phyloP scores from a whole-genome alignment of 805 yeast genomes.

The Teunomyces panamensis region DNA sequence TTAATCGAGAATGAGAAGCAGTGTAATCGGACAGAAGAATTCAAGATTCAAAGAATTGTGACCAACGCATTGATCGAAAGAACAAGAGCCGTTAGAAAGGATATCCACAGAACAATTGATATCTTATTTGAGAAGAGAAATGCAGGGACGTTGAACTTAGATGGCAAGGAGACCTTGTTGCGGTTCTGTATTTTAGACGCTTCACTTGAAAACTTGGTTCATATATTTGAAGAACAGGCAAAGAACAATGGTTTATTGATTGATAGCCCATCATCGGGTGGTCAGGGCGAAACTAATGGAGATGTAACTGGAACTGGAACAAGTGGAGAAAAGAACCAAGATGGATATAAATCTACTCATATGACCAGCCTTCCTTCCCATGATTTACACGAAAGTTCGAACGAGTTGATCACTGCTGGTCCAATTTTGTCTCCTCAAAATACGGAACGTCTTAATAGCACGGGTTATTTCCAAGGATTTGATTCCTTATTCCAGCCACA shows the following conservation, averaged over 20 bases:
- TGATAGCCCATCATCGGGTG: slow-evolving; percentile 1
- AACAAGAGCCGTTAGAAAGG: slow-evolving; percentile 47
- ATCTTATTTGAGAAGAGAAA: slow-evolving; percentile 45
- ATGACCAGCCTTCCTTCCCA: slow-evolving; percentile 4
- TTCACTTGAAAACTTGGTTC: slow-evolving; percentile 50
- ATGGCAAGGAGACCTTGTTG: slow-evolving; percentile 53
- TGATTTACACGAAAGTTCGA: slow-evolving; percentile 46
- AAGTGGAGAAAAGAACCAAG: background rate
- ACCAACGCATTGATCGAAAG: slow-evolving; percentile 51
- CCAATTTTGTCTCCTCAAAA: slow-evolving; percentile 50
- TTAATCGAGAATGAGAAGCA: slow-evolving; percentile 31
- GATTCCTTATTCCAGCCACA: slow-evolving; percentile 52
- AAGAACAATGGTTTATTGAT: slow-evolving; percentile 13
- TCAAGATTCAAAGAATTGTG: slow-evolving; percentile 42
- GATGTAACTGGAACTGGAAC: background rate
- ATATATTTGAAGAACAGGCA: slow-evolving; percentile 46
- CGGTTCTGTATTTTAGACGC: slow-evolving; percentile 55
- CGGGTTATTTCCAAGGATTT: slow-evolving; percentile 19
- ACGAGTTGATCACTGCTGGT: slow-evolving; percentile 51
- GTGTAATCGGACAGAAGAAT: slow-evolving; percentile 29
- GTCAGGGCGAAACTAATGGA: background rate
- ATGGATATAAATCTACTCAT: background rate
- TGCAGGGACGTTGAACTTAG: slow-evolving; percentile 46
- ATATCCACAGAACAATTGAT: slow-evolving; percentile 52
- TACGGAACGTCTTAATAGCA: slow-evolving; percentile 14